These are phyloP conservation scores for Cochlearia excelsa DNA, from an alignment of 345 rosid genomes.

Conservation along the genomic window DNA sequence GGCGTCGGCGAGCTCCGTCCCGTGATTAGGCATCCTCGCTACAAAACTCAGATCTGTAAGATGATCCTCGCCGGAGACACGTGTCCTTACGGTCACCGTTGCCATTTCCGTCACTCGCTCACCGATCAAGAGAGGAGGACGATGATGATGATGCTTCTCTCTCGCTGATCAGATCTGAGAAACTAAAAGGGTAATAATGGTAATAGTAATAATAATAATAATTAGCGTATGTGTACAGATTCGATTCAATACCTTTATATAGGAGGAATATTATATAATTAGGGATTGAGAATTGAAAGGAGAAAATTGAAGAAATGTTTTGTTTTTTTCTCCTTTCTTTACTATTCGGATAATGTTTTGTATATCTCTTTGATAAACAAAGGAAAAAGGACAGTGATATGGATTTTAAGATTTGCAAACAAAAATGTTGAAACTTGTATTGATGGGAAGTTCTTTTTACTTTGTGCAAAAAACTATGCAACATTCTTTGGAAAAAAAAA, in stretches of 20 bases:
- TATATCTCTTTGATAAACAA: too few relatives aligned
- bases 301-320: slow-evolving; percentile 16
- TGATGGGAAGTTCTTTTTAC: not conserved
- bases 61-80: slow-evolving; percentile 63
- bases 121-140: slow-evolving; percentile 59
- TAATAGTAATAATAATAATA: slow-evolving; percentile 15
- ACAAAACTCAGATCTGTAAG: slow-evolving; percentile 81
- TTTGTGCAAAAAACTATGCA: slow-evolving; percentile 7
- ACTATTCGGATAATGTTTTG: too few relatives aligned
- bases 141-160: slow-evolving; percentile 9
- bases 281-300: slow-evolving; percentile 11
- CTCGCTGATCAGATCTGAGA: slow-evolving; percentile 31
- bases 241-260: slow-evolving; percentile 6
- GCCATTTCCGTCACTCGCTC: slow-evolving; percentile 93
- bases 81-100: slow-evolving; percentile 91
- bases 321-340: slow-evolving; percentile 5
- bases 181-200: slow-evolving; percentile 5
- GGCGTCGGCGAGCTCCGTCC: slow-evolving; percentile 85
- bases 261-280: slow-evolving; percentile 10
- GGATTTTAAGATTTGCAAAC: not conserved
- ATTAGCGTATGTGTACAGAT: slow-evolving; percentile 34
- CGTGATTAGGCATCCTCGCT: slow-evolving; percentile 83
- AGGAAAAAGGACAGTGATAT: too few relatives aligned
- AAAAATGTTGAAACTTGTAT: slow-evolving; percentile 7
- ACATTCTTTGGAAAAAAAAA: not conserved